Evolutionary conservation across 1,139 yeast genomes (phyloP).

Genomic region (Yamadazyma dushanensis): DNA sequence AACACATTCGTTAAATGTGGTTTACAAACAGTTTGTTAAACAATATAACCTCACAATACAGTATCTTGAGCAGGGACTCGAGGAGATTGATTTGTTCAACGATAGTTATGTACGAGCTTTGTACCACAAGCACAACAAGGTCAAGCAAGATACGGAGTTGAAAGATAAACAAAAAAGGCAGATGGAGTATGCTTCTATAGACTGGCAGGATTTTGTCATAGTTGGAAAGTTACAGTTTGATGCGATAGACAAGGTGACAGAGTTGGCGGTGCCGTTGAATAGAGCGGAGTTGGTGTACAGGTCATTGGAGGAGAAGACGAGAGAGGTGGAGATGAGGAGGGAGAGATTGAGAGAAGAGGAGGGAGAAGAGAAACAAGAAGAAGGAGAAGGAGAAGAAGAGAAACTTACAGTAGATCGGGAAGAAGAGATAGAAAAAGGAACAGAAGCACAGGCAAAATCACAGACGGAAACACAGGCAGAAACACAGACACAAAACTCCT

Average conservation of each 20-base stretch:
- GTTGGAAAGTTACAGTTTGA: constrained; percentile 71
- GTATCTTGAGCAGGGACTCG: constrained; percentile 15
- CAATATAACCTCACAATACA: constrained; percentile 54
- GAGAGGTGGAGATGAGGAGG: constrained; percentile 18
- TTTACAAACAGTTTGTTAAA: constrained; percentile 51
- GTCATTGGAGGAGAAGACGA: constrained; percentile 46
- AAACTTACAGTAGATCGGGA: constrained; percentile 1
- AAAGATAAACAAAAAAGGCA: constrained; percentile 38
- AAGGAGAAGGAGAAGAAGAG: constrained; percentile 8
- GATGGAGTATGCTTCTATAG: constrained; percentile 69
- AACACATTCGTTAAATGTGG: constrained; percentile 58
- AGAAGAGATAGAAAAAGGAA: background rate
- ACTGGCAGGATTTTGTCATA: constrained; percentile 83
- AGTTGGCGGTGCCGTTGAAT: constrained; percentile 61
- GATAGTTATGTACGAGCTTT: constrained; percentile 61
- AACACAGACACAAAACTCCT: no score
- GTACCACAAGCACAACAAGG: constrained; percentile 39
- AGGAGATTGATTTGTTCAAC: constrained; percentile 36
- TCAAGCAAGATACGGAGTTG: constrained; percentile 23
- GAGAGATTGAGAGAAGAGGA: constrained; percentile 9
- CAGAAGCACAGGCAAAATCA: constrained; percentile 3
- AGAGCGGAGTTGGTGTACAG: constrained; percentile 62
- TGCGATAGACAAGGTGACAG: constrained; percentile 62
- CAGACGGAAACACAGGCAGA: constrained; percentile 8
- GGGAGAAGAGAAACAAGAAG: constrained; percentile 2